Conservation (phyloP, 805 yeast species). For the Candida alai region DNA sequence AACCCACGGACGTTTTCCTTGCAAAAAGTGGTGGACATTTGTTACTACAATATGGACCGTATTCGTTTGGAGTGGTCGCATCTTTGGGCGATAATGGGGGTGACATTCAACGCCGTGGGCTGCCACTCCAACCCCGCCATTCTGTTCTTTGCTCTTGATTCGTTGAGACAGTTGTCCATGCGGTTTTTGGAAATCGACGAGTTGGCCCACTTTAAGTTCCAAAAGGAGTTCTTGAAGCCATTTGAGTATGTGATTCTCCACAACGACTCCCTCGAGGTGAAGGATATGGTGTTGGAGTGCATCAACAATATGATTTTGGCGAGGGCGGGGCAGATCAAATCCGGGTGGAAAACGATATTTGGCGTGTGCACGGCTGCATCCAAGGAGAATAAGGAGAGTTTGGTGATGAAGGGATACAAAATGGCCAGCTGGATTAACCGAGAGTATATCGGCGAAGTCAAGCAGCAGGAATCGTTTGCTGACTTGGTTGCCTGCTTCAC, state of each 20-base stretch:
- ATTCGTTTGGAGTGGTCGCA: constrained; percentile 96
- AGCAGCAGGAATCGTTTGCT: constrained; percentile 62
- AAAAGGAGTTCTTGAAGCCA: constrained; percentile 88
- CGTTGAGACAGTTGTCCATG: constrained; percentile 87
- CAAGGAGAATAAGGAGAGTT: constrained; percentile 48
- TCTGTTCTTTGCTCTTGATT: constrained; percentile 88
- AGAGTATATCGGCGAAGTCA: constrained; percentile 59
- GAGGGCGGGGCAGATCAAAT: constrained; percentile 68
- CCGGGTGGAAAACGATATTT: constrained; percentile 94
- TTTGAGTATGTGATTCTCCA: constrained; percentile 74
- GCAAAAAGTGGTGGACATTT: constrained; percentile 94
- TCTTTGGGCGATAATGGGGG: constrained; percentile 91
- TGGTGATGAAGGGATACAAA: constrained; percentile 62
- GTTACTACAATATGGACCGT: constrained; percentile 96
- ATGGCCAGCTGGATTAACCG: constrained; percentile 59
- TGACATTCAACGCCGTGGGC: constrained; percentile 80
- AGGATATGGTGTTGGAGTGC: constrained; percentile 88
- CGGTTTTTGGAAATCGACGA: constrained; percentile 93
- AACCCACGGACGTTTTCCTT: constrained; percentile 89
- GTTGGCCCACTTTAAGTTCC: constrained; percentile 91
- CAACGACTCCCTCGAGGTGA: constrained; percentile 65
- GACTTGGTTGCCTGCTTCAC: constrained; percentile 74
- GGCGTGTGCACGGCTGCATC: constrained; percentile 77
- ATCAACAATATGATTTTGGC: constrained; percentile 79
- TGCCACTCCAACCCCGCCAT: constrained; percentile 73